Evolutionary conservation across 106 monocot species (phyloP).

Genomic region (Acorus gramineus): DNA sequence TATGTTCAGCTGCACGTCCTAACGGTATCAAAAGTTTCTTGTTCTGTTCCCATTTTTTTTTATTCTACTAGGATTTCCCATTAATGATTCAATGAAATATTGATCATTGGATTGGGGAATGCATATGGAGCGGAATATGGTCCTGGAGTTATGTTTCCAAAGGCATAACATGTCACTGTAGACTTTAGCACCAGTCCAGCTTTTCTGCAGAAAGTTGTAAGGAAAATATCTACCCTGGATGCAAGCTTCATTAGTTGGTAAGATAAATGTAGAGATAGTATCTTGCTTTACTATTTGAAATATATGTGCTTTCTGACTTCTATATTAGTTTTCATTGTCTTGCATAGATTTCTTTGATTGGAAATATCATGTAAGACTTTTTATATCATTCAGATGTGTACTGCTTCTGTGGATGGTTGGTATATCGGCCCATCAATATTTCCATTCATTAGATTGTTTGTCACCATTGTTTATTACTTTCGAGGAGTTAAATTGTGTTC

Average conservation of each 20-base stretch:
- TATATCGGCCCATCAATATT: too few species aligned
- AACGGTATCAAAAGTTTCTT: too few species aligned
- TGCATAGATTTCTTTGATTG: too few species aligned
- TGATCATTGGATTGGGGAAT: conserved; percentile 1
- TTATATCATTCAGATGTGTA: too few species aligned
- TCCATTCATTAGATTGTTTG: too few species aligned
- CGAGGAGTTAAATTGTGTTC: neutral
- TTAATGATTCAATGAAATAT: neutral
- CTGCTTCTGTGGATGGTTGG: neutral
- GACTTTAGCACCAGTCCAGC: conserved; percentile 27
- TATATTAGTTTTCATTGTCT: neutral
- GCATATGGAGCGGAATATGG: conserved; percentile 5
- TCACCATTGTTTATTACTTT: too few species aligned
- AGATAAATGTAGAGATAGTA: conserved; percentile 20
- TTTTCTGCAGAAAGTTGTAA: conserved; percentile 33
- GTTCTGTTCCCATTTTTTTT: too few species aligned
- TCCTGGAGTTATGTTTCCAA: conserved; percentile 6
- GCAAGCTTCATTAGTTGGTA: conserved; percentile 51
- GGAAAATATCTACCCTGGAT: conserved; percentile 15
- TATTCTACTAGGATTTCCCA: too few species aligned
- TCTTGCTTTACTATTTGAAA: conserved; percentile 15
- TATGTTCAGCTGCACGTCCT: too few species aligned
- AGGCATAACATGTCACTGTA: conserved; percentile 22
- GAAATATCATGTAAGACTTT: too few species aligned
- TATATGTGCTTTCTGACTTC: neutral